A percentile compares a stretch with the other conserved stretches of the same genome.
Evolutionary conservation across 257 asterid genomes (phyloP).

Genomic region (Penstemon davidsonii): DNA sequence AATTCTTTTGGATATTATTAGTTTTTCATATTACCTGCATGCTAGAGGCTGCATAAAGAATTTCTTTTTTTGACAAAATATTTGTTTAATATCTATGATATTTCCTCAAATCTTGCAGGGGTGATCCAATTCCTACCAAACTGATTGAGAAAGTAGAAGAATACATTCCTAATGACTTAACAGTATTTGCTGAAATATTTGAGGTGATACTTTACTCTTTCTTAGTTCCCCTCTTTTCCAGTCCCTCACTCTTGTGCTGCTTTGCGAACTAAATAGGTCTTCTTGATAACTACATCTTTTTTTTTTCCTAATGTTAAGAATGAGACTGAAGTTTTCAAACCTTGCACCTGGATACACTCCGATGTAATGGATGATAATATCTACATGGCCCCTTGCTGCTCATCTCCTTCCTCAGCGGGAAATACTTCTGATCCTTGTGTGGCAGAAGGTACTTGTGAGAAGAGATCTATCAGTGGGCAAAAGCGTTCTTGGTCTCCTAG

Average conservation of each 20-base stretch:
- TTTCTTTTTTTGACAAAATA: constrained; percentile 5
- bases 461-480: constrained; percentile 33
- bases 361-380: constrained; percentile 96
- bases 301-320: constrained; percentile 39
- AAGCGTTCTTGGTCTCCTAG: constrained; percentile 63
- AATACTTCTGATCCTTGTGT: constrained; percentile 37
- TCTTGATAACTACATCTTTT: constrained; percentile 14
- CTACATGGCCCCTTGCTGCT: constrained; percentile 56
- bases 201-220: constrained; percentile 51
- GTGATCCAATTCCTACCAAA: constrained; percentile 76
- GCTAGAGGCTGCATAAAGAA: constrained; percentile 5
- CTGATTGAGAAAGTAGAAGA: constrained; percentile 79
- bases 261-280: constrained; percentile 19
- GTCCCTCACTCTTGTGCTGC: constrained; percentile 9
- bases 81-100: constrained; percentile 23
- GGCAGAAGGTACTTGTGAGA: constrained; percentile 28
- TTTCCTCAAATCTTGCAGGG: constrained; percentile 58
- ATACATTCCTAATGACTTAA: constrained; percentile 70
- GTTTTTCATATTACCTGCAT: constrained; percentile 16
- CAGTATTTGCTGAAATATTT: constrained; percentile 39
- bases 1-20: constrained; percentile 9
- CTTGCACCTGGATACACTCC: constrained; percentile 88
- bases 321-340: constrained; percentile 41
- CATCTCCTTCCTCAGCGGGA: constrained; percentile 39
- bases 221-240: constrained; percentile 13